A percentile compares a stretch with the other conserved stretches of the same genome.
These are phyloP conservation scores for Dryas alaskensis DNA, from an alignment of 306 rosid species.

Conservation along the genomic window DNA sequence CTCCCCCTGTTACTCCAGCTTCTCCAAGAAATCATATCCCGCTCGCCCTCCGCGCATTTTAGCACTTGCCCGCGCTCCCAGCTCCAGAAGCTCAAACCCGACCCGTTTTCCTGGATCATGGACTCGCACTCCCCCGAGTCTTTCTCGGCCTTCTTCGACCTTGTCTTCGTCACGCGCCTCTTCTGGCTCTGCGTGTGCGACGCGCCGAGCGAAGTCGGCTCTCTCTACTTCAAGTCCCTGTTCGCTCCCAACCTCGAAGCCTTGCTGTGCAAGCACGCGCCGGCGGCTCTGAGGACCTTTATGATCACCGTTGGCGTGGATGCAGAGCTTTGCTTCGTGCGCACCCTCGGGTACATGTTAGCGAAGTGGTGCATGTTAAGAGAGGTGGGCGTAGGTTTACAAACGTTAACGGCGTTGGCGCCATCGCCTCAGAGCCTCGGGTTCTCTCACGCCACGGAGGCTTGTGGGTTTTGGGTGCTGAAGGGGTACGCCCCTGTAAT, in stretches of 20 bases:
- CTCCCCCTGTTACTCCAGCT: constrained; percentile 81
- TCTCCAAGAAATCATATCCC: constrained; percentile 75
- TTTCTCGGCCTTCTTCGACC: constrained; percentile 70
- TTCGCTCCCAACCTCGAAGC: constrained; percentile 52
- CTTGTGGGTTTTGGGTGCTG: constrained; percentile 71
- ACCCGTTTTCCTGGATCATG: constrained; percentile 78
- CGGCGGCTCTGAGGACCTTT: constrained; percentile 63
- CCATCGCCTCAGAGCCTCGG: constrained; percentile 32
- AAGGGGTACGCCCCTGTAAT: constrained; percentile 80
- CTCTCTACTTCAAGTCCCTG: constrained; percentile 57
- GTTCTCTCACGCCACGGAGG: constrained; percentile 68
- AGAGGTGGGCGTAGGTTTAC: constrained; percentile 58
- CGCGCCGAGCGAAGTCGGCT: constrained; percentile 70
- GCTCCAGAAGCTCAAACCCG: constrained; percentile 71
- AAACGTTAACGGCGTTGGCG: constrained; percentile 28
- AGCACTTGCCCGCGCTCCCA: constrained; percentile 84
- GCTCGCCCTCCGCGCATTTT: constrained; percentile 63
- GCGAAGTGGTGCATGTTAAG: constrained; percentile 62
- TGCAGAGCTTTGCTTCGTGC: constrained; percentile 78
- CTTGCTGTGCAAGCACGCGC: constrained; percentile 38
- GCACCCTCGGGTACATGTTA: constrained; percentile 77
- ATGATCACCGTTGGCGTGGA: constrained; percentile 69
- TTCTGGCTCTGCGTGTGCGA: constrained; percentile 89
- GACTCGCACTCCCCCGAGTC: constrained; percentile 87
- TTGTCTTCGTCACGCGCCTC: constrained; percentile 64